phyloP scores from a whole-genome alignment of 352 stramenopile species.

The Phytophthora colocasiae region DNA sequence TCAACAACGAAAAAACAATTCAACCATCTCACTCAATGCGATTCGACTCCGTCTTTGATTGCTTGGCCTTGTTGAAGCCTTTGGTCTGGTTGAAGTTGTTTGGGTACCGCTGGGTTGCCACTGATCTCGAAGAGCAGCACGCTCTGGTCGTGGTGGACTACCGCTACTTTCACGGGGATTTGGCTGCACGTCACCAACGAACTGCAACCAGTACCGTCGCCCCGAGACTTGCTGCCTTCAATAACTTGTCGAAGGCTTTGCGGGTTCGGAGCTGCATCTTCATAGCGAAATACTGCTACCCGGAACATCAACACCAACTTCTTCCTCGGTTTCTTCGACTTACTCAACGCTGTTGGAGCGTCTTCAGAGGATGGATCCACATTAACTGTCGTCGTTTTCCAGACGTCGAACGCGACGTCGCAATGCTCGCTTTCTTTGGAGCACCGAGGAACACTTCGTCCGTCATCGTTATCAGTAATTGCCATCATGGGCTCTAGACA shows the following conservation, averaged over 20 bases:
- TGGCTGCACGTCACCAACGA: conserved; percentile 2
- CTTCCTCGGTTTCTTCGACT: conserved; percentile 47
- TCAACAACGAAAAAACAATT: conserved; percentile 34
- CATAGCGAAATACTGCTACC: conserved; percentile 59
- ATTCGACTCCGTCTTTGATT: not conserved
- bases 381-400: conserved; percentile 43
- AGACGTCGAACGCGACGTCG: conserved; percentile 65
- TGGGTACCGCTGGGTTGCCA: conserved; percentile 3
- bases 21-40: conserved; percentile 2
- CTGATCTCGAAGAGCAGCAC: conserved; percentile 73
- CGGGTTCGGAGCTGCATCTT: conserved; percentile 41
- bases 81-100: conserved; percentile 10
- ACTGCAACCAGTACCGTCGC: conserved; percentile 2
- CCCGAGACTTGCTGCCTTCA: conserved; percentile 8
- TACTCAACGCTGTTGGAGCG: conserved; percentile 9
- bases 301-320: conserved; percentile 59
- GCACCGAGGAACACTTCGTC: conserved; percentile 33
- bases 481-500: conserved; percentile 28
- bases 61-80: conserved; percentile 14
- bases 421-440: conserved; percentile 15
- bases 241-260: conserved; percentile 27
- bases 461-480: not conserved
- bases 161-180: conserved; percentile 69
- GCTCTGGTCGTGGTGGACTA: conserved; percentile 59
- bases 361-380: not conserved